Percentiles rank a stretch among this genome's conserved stretches.
phyloP scores from a whole-genome alignment of 768 basidiomycete species.

The Boletus tylopilopsis region DNA sequence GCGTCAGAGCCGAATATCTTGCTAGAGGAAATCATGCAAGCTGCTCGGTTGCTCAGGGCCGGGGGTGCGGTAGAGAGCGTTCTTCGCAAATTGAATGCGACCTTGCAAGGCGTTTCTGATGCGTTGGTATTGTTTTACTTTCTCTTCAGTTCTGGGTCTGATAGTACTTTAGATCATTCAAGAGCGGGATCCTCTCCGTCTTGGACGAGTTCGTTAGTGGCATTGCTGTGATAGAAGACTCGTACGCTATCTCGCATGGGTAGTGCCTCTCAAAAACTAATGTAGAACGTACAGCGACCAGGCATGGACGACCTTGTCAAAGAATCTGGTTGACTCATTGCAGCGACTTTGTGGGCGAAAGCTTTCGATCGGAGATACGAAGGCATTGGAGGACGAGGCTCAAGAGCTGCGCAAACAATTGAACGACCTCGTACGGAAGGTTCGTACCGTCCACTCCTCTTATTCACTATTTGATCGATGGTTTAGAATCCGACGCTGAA shows the following conservation, averaged over 20 bases:
- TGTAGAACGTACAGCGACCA: slow-evolving; percentile 47
- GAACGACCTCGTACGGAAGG: slow-evolving; percentile 66
- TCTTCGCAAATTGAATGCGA: slow-evolving; percentile 48
- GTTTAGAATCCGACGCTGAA: slow-evolving; percentile 9
- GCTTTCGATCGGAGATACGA: slow-evolving; percentile 47
- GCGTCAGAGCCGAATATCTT: slow-evolving; percentile 50
- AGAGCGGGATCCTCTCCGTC: slow-evolving; percentile 54
- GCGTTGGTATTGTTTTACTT: slow-evolving; percentile 42
- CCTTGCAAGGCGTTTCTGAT: slow-evolving; percentile 58
- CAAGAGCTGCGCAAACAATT: slow-evolving; percentile 56
- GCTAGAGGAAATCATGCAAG: slow-evolving; percentile 56
- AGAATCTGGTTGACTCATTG: slow-evolving; percentile 56
- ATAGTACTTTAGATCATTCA: slow-evolving; percentile 48
- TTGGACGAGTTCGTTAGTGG: slow-evolving; percentile 66
- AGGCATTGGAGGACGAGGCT: slow-evolving; percentile 53
- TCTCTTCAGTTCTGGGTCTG: background rate
- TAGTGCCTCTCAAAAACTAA: slow-evolving; percentile 11
- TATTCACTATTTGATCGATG: background rate
- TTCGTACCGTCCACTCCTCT: slow-evolving; percentile 24
- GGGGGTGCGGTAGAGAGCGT: slow-evolving; percentile 48
- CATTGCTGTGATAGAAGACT: slow-evolving; percentile 52
- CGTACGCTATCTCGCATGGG: slow-evolving; percentile 42
- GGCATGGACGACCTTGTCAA: slow-evolving; percentile 60
- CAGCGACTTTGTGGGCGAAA: slow-evolving; percentile 64
- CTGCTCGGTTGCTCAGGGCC: slow-evolving; percentile 45